phyloP scores from a whole-genome alignment of 228 moss, liverwort and hornwort genomes.

The Sphagnum magellanicum region DNA sequence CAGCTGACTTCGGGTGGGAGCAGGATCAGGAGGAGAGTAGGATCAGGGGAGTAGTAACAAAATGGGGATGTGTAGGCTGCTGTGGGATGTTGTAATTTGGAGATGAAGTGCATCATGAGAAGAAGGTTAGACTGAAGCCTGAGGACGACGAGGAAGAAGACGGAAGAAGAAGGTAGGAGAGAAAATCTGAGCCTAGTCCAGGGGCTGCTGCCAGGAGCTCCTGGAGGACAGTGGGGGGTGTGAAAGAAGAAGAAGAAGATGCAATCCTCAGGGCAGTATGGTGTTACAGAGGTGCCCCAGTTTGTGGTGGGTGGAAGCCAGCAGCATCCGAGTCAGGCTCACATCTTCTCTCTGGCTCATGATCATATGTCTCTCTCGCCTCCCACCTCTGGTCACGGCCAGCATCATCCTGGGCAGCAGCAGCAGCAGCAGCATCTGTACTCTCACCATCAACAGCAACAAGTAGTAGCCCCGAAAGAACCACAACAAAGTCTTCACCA shows the following conservation, averaged over 20 bases:
- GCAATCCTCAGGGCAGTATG: conserved; percentile 69
- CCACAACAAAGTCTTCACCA: conserved; percentile 35
- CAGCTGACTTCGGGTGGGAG: too few relatives aligned
- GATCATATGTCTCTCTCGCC: conserved; percentile 45
- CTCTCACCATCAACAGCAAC: conserved; percentile 20
- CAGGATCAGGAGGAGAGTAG: too few relatives aligned
- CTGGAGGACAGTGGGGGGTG: not conserved
- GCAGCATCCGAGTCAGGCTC: conserved; percentile 16
- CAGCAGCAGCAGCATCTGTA: conserved; percentile 43
- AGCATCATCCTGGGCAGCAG: conserved; percentile 41
- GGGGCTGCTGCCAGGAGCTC: too few relatives aligned
- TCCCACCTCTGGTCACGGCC: conserved; percentile 34
- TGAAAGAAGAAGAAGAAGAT: conserved; percentile 23
- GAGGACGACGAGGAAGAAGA: too few relatives aligned
- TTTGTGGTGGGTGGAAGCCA: conserved; percentile 41
- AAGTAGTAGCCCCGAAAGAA: not conserved
- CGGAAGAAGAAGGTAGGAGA: too few relatives aligned
- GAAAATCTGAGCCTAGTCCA: too few relatives aligned
- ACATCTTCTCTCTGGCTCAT: conserved; percentile 58
- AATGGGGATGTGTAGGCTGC: too few relatives aligned
- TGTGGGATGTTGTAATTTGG: too few relatives aligned
- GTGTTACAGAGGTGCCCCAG: conserved; percentile 54
- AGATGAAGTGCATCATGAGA: too few relatives aligned
- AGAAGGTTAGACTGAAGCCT: too few relatives aligned
- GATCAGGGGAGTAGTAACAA: too few relatives aligned